Evolutionary conservation across 495 filamentous ascomycete species (phyloP).

Genomic region (Penicillium canariense): DNA sequence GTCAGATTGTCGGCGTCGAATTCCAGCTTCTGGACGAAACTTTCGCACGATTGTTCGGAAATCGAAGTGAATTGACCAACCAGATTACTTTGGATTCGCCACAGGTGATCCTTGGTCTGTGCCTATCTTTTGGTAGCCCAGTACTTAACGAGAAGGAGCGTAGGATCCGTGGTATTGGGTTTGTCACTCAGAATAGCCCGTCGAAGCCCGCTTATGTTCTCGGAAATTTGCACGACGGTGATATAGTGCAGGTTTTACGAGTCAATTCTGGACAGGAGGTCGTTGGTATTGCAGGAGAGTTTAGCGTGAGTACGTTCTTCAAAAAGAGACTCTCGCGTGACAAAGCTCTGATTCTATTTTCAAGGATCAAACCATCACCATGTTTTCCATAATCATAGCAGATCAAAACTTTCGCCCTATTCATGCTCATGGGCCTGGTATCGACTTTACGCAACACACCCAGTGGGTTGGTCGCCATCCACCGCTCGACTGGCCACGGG

Average conservation of each 20-base stretch:
- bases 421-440: neutral
- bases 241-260: neutral
- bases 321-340: neutral
- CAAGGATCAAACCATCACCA: neutral
- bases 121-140: neutral
- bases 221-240: neutral
- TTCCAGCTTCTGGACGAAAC: neutral
- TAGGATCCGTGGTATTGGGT: neutral
- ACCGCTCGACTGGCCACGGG: neutral
- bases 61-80: neutral
- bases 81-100: neutral
- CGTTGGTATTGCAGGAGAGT: neutral
- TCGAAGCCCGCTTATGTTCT: neutral
- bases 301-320: neutral
- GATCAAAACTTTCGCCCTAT: neutral
- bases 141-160: neutral
- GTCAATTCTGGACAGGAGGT: neutral
- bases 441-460: neutral
- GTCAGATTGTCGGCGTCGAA: slow-evolving; percentile 1
- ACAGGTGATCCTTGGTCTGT: neutral
- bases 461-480: neutral
- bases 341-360: neutral
- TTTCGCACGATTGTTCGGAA: neutral
- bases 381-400: neutral
- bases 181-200: neutral